Percentiles rank a stretch among this genome's conserved stretches.
Conservation (phyloP, 2,329 filamentous ascomycete genomes). For the Diplodia corticola region DNA sequence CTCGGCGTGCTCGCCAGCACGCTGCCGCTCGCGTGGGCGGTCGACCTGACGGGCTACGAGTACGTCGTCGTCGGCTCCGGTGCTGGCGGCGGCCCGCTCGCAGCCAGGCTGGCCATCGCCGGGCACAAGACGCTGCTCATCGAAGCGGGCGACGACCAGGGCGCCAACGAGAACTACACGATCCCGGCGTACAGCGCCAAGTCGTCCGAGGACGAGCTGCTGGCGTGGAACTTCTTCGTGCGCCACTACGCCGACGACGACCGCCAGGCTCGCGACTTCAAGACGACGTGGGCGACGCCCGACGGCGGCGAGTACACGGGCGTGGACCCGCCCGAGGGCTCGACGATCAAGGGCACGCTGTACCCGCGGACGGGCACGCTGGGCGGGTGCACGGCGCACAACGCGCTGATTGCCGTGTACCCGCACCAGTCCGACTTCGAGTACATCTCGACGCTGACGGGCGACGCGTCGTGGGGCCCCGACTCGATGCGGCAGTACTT, state of each 20-base stretch:
- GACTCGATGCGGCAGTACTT: conserved; percentile 61
- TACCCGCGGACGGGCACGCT: conserved; percentile 60
- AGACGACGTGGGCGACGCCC: conserved; percentile 58
- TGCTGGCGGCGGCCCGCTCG: conserved; percentile 59
- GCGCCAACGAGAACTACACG: conserved; percentile 50
- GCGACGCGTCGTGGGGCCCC: conserved; percentile 60
- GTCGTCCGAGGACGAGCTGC: conserved; percentile 58
- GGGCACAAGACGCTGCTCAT: conserved; percentile 61
- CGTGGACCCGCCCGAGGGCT: conserved; percentile 53
- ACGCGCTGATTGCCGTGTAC: conserved; percentile 61
- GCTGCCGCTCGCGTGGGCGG: not conserved
- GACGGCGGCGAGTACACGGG: conserved; percentile 56
- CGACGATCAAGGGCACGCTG: conserved; percentile 54
- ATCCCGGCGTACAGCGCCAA: conserved; percentile 57
- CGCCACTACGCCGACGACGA: conserved; percentile 59
- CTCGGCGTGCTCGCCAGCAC: conserved; percentile 8
- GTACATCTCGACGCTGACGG: conserved; percentile 58
- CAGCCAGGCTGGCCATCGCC: conserved; percentile 58
- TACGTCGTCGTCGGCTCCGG: conserved; percentile 64
- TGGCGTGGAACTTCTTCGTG: conserved; percentile 65
- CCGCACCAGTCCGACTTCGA: conserved; percentile 63
- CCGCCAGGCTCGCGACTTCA: conserved; percentile 58
- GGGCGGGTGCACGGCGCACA: conserved; percentile 62
- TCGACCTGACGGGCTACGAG: conserved; percentile 48
- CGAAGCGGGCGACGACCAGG: conserved; percentile 61